phyloP scores from a whole-genome alignment of 2,329 filamentous ascomycete species.

The Fusarium hainanense region DNA sequence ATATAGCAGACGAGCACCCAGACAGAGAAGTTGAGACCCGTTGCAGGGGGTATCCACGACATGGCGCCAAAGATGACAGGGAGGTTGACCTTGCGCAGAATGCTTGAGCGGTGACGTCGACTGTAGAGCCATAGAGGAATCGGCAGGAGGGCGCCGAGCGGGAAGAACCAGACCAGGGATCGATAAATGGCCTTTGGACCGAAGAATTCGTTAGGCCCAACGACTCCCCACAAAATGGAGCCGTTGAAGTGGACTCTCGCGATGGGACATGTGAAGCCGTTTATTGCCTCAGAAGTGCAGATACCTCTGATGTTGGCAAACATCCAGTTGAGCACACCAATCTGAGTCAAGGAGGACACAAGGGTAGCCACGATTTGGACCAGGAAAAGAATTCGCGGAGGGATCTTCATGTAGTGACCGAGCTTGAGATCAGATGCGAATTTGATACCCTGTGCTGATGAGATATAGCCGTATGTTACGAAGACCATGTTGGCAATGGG shows the following conservation, averaged over 20 bases:
- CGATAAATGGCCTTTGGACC: conserved; percentile 79
- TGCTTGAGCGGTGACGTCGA: conserved; percentile 66
- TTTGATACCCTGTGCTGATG: conserved; percentile 87
- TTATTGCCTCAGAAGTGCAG: conserved; percentile 82
- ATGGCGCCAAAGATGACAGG: conserved; percentile 86
- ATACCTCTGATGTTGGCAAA: conserved; percentile 79
- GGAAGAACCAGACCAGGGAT: conserved; percentile 83
- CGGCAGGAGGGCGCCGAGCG: conserved; percentile 79
- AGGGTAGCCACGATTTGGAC: conserved; percentile 81
- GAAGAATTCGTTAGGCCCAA: conserved; percentile 86
- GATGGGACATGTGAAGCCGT: conserved; percentile 88
- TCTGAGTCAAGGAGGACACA: conserved; percentile 83
- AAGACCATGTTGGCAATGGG: conserved; percentile 95
- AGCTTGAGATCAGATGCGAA: conserved; percentile 90
- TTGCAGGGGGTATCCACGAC: conserved; percentile 87
- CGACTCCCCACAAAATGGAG: conserved; percentile 88
- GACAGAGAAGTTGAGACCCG: conserved; percentile 87
- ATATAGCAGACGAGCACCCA: conserved; percentile 87
- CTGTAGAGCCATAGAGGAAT: conserved; percentile 79
- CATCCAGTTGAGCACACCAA: conserved; percentile 91
- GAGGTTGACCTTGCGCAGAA: conserved; percentile 81
- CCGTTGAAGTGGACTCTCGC: conserved; percentile 92
- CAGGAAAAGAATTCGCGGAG: conserved; percentile 80
- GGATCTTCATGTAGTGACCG: conserved; percentile 89
- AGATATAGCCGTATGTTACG: conserved; percentile 91